A percentile compares a stretch with the other conserved stretches of the same genome.
Conservation (phyloP, 2,329 filamentous ascomycete genomes). For the Zasmidium cellare region DNA sequence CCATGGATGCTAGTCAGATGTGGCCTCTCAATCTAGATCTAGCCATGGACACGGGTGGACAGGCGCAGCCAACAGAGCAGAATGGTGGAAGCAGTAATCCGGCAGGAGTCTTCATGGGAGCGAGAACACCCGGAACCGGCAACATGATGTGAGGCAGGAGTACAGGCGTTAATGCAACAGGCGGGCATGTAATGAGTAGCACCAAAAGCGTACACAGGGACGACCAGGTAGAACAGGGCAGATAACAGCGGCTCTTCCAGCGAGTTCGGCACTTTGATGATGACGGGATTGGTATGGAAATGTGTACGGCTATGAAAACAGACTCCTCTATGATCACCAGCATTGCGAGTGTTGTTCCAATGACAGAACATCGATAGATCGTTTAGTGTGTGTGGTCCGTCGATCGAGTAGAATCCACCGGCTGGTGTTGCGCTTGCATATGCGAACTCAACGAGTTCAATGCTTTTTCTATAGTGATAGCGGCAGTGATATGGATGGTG, state of each 20-base stretch:
- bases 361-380: too few relatives aligned
- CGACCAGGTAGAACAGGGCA: background rate
- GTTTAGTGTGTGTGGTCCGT: too few relatives aligned
- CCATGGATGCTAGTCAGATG: conserved; percentile 43
- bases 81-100: conserved; percentile 7
- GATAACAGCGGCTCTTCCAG: background rate
- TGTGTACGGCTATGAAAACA: background rate
- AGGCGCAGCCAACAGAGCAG: conserved; percentile 22
- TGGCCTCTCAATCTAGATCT: conserved; percentile 44
- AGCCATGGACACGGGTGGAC: conserved; percentile 31
- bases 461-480: too few relatives aligned
- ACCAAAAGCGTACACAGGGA: background rate
- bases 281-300: background rate
- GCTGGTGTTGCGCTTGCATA: too few relatives aligned
- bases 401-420: too few relatives aligned
- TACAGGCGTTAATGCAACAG: background rate
- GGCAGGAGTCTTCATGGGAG: conserved; percentile 41
- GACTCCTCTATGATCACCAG: background rate
- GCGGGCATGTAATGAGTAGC: conserved; percentile 2
- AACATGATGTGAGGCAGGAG: conserved; percentile 2
- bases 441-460: too few relatives aligned
- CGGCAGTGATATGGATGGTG: too few relatives aligned
- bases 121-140: conserved; percentile 1
- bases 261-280: background rate
- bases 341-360: too few relatives aligned